Base-by-base conservation (phyloP, 768 basidiomycete genomes). In the Boletus pseudopeckii region DNA sequence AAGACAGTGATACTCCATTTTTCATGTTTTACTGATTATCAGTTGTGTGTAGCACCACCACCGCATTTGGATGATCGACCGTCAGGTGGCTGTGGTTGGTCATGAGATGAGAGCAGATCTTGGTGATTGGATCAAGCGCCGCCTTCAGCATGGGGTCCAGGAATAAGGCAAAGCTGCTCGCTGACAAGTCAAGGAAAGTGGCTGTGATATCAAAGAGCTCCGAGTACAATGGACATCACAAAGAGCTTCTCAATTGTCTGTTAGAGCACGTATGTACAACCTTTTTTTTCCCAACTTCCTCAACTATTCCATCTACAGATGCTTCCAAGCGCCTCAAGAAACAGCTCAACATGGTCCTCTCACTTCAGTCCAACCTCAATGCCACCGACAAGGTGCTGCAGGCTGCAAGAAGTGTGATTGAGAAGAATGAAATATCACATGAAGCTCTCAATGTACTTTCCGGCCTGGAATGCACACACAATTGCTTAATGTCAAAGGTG, bases 81-180 rank as follows among this genome's bases (percentile, higher is more conserved):
- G 37, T 37, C 37, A 37, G 37, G 17, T 17, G 2, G 37, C n/a
- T 75, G 60, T 58, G 2, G 67, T 76, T 17, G 68, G 64, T 0
- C 7, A 15, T 0, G 67, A 72, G n/a, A 55, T 67, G 4, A 55
- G 58, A 1, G 51, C 63, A 3, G 3, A 22, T 22, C 22, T 22
- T 22, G 22, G 22, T 22, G 22, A 22, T 22, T 22, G 22, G 22
- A 58, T 75, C 2, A 45, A 42, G 1, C 55, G 64, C 5, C 58
- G 64, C 9, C 57, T 66, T 3, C 44, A 36, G 3, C 48, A 57
- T 22, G 64, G 65, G 1, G 48, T 69, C 3, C 9, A 51, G 7
- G 46, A 22, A 0, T 66, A 69, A 13, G 50, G 39, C 0, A 26
- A 38, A 5, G 45, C 58, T 17, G 67, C 67, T 1, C 18, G 39